These are phyloP conservation scores for Calonectria henricotiae DNA, from an alignment of 2,329 filamentous ascomycete species.

Conservation along the genomic window DNA sequence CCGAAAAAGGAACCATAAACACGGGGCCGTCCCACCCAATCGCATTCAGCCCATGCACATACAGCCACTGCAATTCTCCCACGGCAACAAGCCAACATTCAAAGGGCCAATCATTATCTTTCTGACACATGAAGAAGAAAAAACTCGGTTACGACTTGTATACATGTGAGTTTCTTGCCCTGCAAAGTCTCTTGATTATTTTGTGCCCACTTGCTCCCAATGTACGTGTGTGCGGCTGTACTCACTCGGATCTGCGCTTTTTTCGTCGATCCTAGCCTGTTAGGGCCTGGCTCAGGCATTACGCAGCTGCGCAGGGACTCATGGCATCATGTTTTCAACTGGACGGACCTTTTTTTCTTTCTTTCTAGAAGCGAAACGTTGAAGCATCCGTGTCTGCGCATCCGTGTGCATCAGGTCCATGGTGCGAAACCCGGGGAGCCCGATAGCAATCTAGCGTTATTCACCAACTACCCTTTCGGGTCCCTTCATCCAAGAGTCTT, in stretches of 20 bases:
- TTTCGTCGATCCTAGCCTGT: conserved; percentile 9
- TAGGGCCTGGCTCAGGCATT: neutral
- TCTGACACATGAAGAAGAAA: neutral
- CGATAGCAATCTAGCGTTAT: neutral
- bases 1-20: conserved; percentile 1
- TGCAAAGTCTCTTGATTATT: neutral
- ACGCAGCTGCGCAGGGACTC: conserved; percentile 3
- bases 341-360: conserved; percentile 2
- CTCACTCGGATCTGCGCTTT: conserved; percentile 1
- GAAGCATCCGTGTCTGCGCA: neutral
- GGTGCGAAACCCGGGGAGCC: conserved; percentile 5
- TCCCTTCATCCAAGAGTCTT: neutral
- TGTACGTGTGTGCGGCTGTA: too few relatives aligned
- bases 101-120: neutral
- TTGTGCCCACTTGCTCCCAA: neutral
- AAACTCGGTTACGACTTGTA: neutral
- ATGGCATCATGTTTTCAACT: neutral
- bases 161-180: neutral
- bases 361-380: conserved; percentile 1
- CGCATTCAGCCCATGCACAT: conserved; percentile 1
- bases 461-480: conserved; percentile 8
- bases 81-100: neutral
- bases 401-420: neutral
- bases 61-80: neutral
- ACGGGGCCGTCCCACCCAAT: neutral